Evolutionary conservation across 495 filamentous ascomycete species (phyloP).

Genomic region (Aspergillus conjunctus): DNA sequence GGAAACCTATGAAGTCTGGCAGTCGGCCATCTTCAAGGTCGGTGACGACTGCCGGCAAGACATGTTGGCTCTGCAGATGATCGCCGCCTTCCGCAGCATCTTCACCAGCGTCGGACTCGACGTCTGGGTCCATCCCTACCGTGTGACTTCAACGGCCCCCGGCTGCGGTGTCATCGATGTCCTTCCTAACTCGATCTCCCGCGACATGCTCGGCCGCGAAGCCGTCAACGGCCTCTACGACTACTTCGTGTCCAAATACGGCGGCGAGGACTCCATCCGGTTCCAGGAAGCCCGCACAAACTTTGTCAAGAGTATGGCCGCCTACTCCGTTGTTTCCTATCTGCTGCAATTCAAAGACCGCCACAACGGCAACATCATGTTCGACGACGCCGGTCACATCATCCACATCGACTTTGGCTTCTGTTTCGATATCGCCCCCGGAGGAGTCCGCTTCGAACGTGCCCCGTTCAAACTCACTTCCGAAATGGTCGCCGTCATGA

Average conservation of each 20-base stretch:
- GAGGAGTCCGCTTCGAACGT: slow-evolving; percentile 94
- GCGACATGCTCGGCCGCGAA: slow-evolving; percentile 97
- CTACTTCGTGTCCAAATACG: slow-evolving; percentile 96
- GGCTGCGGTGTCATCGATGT: slow-evolving; percentile 99
- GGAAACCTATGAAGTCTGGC: slow-evolving; percentile 87
- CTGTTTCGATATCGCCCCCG: slow-evolving; percentile 98
- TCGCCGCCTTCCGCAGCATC: slow-evolving; percentile 93
- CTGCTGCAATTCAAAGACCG: slow-evolving; percentile 98
- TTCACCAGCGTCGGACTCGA: slow-evolving; percentile 93
- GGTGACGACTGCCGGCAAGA: slow-evolving; percentile 98
- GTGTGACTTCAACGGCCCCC: slow-evolving; percentile 96
- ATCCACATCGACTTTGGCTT: slow-evolving; percentile 99
- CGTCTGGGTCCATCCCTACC: slow-evolving; percentile 95
- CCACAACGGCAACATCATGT: slow-evolving; percentile 99
- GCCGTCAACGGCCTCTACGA: slow-evolving; percentile 97
- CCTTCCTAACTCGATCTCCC: slow-evolving; percentile 93
- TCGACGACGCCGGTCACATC: slow-evolving; percentile 95
- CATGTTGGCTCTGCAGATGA: slow-evolving; percentile 95
- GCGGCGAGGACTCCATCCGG: slow-evolving; percentile 86
- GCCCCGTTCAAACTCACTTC: slow-evolving; percentile 97
- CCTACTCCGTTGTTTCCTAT: slow-evolving; percentile 98
- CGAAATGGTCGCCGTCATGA: slow-evolving; percentile 99
- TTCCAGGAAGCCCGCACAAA: slow-evolving; percentile 97
- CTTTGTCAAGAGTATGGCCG: slow-evolving; percentile 99
- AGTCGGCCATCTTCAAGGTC: slow-evolving; percentile 99